Evolutionary conservation across 148 eudicot genomes (phyloP).

Genomic region (Euryodendron excelsum): DNA sequence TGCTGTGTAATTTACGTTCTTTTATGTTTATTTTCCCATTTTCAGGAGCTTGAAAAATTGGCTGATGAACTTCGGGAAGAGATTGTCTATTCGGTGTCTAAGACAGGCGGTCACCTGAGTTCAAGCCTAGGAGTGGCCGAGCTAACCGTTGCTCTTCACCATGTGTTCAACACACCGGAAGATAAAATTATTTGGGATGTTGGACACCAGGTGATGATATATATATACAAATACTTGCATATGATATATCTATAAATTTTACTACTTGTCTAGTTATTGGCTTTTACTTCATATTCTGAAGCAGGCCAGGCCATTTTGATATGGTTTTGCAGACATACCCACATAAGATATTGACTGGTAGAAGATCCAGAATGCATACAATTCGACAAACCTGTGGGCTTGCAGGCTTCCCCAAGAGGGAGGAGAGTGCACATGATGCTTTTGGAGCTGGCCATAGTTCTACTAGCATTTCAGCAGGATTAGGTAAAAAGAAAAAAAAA

Average conservation of each 20-base stretch:
- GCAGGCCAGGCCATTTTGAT: neutral
- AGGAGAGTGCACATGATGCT: constrained; percentile 38
- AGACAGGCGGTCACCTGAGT: constrained; percentile 39
- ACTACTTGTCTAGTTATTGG: no score
- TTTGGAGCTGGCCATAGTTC: constrained; percentile 44
- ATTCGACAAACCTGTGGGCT: constrained; percentile 36
- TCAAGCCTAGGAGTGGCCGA: constrained; percentile 42
- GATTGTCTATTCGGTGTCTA: constrained; percentile 32
- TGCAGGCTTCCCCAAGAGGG: constrained; percentile 36
- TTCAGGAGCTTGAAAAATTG: constrained; percentile 28
- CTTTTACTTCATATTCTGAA: neutral
- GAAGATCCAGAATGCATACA: constrained; percentile 33
- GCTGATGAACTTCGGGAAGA: constrained; percentile 39
- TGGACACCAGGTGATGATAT: constrained; percentile 35
- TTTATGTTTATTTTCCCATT: no score
- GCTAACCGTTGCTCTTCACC: constrained; percentile 37
- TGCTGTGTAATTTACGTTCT: neutral
- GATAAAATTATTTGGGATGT: constrained; percentile 46
- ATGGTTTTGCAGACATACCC: constrained; percentile 25
- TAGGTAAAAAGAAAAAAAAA: no score
- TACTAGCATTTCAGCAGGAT: constrained; percentile 42
- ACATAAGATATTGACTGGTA: constrained; percentile 39
- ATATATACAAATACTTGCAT: neutral
- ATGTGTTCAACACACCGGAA: constrained; percentile 35
- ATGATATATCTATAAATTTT: no score